Percentiles rank a stretch among this genome's conserved stretches.
Evolutionary conservation across 306 rosid genomes (phyloP).

Genomic region (Senna siamea): DNA sequence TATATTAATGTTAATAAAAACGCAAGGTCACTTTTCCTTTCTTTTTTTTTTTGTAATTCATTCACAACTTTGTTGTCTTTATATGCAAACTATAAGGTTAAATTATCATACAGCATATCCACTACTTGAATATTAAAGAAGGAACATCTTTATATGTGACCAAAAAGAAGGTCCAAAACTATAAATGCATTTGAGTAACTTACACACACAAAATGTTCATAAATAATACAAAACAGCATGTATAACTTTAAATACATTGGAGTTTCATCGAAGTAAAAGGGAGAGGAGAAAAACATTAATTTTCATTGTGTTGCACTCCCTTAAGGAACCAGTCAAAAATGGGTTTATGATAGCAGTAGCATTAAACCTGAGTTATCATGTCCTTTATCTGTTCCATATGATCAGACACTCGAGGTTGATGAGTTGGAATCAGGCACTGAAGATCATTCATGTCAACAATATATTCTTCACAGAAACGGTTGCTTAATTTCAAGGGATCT

Average conservation of each 20-base stretch:
- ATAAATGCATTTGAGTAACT: not conserved
- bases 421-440: conserved; percentile 82
- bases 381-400: conserved; percentile 86
- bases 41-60: no score
- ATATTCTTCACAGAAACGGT: conserved; percentile 83
- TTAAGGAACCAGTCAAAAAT: not conserved
- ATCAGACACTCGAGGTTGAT: conserved; percentile 86
- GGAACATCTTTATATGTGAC: conserved; percentile 4
- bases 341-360: conserved; percentile 17
- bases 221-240: conserved; percentile 9
- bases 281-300: not conserved
- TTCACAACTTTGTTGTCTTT: no score
- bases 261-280: conserved; percentile 1
- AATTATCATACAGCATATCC: no score
- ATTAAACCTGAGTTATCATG: conserved; percentile 74
- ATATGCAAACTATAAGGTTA: no score
- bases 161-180: not conserved
- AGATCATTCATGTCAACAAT: conserved; percentile 74
- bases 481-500: conserved; percentile 75
- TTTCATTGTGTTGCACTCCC: not conserved
- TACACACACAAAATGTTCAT: not conserved
- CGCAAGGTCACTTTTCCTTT: no score
- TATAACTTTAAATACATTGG: conserved; percentile 11
- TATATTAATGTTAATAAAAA: no score
- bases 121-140: no score